phyloP scores from a whole-genome alignment of 1,139 yeast species.

The Debaryomyces robertsiae region DNA sequence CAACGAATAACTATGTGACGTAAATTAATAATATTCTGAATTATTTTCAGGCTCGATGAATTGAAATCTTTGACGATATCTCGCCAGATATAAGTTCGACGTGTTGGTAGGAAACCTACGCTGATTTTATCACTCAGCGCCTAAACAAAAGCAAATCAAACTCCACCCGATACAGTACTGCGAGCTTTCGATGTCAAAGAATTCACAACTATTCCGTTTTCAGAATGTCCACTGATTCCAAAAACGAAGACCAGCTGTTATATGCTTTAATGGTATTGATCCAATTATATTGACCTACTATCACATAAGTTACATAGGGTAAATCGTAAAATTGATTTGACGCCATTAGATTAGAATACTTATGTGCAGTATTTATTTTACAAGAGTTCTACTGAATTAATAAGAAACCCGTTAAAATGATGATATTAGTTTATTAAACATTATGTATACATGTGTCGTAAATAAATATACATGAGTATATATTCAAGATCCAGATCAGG shows the following conservation, averaged over 20 bases:
- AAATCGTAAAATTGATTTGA: slow-evolving; percentile 7
- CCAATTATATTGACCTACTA: background rate
- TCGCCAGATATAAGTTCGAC: too few relatives aligned
- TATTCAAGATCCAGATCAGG: background rate
- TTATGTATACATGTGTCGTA: slow-evolving; percentile 8
- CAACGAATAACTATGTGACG: background rate
- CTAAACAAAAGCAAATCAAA: slow-evolving; percentile 6
- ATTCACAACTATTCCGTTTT: too few relatives aligned
- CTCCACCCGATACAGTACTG: slow-evolving; percentile 1
- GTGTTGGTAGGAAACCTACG: too few relatives aligned
- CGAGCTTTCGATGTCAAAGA: background rate
- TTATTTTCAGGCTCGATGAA: too few relatives aligned
- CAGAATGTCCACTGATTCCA: too few relatives aligned
- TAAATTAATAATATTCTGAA: background rate
- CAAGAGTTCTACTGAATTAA: background rate
- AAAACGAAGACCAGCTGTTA: background rate
- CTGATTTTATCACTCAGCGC: background rate
- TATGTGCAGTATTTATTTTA: slow-evolving; percentile 4
- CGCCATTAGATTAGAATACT: slow-evolving; percentile 7
- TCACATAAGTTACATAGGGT: background rate
- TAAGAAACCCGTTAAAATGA: background rate
- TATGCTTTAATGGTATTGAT: slow-evolving; percentile 3
- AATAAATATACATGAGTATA: slow-evolving; percentile 4
- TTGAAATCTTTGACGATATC: too few relatives aligned
- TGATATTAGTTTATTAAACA: slow-evolving; percentile 7